Percentiles rank a stretch among this genome's conserved stretches.
These are phyloP conservation scores for Daldinia grandis DNA, from an alignment of 495 filamentous ascomycete species.

Conservation along the genomic window DNA sequence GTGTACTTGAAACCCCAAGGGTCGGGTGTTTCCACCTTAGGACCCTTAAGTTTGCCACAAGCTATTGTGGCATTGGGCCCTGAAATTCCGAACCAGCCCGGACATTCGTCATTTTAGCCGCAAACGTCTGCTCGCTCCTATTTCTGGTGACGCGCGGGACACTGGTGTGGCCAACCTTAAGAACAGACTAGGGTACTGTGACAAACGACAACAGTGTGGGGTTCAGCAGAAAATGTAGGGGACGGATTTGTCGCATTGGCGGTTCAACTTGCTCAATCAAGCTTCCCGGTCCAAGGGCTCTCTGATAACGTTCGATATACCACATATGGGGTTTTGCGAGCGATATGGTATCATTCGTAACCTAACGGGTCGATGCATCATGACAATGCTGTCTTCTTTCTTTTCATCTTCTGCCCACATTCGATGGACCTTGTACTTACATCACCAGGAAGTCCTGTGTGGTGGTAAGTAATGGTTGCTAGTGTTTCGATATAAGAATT, in stretches of 20 bases:
- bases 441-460: conserved; percentile 12
- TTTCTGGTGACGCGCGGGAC: conserved; percentile 30
- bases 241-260: conserved; percentile 28
- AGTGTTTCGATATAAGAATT: conserved; percentile 31
- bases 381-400: conserved; percentile 10
- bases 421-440: conserved; percentile 16
- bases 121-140: conserved; percentile 28
- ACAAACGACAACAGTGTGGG: conserved; percentile 31
- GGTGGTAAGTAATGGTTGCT: conserved; percentile 19
- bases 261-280: conserved; percentile 42
- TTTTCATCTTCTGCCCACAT: conserved; percentile 2
- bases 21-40: conserved; percentile 33
- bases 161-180: conserved; percentile 20
- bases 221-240: conserved; percentile 15
- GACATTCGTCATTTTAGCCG: conserved; percentile 38
- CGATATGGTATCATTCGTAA: conserved; percentile 35
- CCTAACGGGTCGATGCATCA: conserved; percentile 1
- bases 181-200: conserved; percentile 19
- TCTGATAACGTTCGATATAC: conserved; percentile 38
- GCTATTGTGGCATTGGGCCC: conserved; percentile 24
- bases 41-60: conserved; percentile 10
- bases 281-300: conserved; percentile 26
- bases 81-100: conserved; percentile 36
- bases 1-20: conserved; percentile 36
- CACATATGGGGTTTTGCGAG: conserved; percentile 32